Percentiles rank a stretch among this genome's conserved stretches.
These are phyloP conservation scores for Microbotryum violaceum DNA, from an alignment of 1,284 basidiomycete genomes.

Conservation along the genomic window DNA sequence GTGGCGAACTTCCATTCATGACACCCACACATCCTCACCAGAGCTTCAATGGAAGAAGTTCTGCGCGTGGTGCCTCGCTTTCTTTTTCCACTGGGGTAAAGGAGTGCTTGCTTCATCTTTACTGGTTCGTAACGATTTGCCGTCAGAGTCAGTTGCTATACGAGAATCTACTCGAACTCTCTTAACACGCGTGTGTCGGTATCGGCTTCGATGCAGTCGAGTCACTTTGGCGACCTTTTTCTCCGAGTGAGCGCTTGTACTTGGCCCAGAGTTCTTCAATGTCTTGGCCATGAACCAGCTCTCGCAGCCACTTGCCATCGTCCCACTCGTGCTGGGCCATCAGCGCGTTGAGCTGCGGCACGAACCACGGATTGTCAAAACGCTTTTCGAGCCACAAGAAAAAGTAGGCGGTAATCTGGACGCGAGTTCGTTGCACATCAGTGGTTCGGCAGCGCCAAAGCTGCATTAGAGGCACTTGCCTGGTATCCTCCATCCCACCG, in stretches of 20 bases:
- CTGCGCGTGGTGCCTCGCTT: too few species aligned
- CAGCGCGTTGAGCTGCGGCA: slow-evolving; percentile 21
- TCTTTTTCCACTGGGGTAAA: too few species aligned
- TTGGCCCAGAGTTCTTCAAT: slow-evolving; percentile 18
- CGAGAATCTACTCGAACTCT: too few species aligned
- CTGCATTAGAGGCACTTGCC: slow-evolving; percentile 1
- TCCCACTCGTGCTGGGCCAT: slow-evolving; percentile 9
- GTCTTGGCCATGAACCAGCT: slow-evolving; percentile 6
- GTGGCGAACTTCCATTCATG: too few species aligned
- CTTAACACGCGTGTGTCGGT: too few species aligned
- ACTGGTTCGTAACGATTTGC: too few species aligned
- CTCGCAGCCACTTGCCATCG: slow-evolving; percentile 9
- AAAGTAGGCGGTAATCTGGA: slow-evolving; percentile 19
- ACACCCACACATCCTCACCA: too few species aligned
- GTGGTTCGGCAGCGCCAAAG: background rate
- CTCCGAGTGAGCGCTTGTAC: slow-evolving; percentile 9
- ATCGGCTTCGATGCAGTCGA: too few species aligned
- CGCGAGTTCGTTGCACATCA: background rate
- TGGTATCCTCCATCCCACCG: slow-evolving; percentile 28
- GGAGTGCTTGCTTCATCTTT: too few species aligned
- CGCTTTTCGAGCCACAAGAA: slow-evolving; percentile 13
- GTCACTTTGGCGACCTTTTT: background rate
- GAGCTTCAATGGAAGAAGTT: too few species aligned
- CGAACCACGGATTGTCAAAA: slow-evolving; percentile 6
- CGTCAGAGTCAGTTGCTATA: too few species aligned